Conservation (phyloP, 129 eudicot genomes). For the Flaveria sonorensis region DNA sequence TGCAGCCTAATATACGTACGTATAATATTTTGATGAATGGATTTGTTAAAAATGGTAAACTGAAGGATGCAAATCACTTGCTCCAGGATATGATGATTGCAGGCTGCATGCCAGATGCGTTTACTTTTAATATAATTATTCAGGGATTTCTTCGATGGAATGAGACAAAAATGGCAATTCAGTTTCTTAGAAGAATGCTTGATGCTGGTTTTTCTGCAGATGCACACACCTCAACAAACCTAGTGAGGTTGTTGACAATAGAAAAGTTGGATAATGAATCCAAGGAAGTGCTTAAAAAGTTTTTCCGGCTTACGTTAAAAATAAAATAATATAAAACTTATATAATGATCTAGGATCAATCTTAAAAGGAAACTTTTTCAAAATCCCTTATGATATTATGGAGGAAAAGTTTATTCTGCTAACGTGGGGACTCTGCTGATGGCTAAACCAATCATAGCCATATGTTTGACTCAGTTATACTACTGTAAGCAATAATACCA, state of each 20-base stretch:
- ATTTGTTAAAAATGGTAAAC: conserved; percentile 32
- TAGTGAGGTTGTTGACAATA: conserved; percentile 19
- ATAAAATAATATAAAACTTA: conserved; percentile 19
- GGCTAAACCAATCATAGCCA: conserved; percentile 62
- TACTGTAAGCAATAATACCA: conserved; percentile 48
- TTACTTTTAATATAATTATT: conserved; percentile 37
- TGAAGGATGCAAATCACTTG: conserved; percentile 34
- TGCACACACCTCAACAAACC: conserved; percentile 22
- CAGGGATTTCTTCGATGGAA: conserved; percentile 37
- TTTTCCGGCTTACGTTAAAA: conserved; percentile 21
- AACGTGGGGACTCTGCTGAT: conserved; percentile 51
- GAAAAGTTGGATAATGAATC: conserved; percentile 29
- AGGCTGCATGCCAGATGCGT: conserved; percentile 43
- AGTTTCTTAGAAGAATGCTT: conserved; percentile 36
- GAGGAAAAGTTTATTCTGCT: conserved; percentile 9
- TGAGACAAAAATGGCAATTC: conserved; percentile 31
- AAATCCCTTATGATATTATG: neutral
- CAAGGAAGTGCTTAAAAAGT: conserved; percentile 39
- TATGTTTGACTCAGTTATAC: conserved; percentile 71
- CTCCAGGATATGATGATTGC: conserved; percentile 36
- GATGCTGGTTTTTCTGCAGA: conserved; percentile 41
- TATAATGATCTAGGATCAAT: conserved; percentile 1
- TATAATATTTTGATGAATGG: conserved; percentile 38
- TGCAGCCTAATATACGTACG: conserved; percentile 38
- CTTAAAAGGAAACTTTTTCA: neutral